These are phyloP conservation scores for Salvia splendens DNA, from an alignment of 257 asterid genomes.

Conservation along the genomic window DNA sequence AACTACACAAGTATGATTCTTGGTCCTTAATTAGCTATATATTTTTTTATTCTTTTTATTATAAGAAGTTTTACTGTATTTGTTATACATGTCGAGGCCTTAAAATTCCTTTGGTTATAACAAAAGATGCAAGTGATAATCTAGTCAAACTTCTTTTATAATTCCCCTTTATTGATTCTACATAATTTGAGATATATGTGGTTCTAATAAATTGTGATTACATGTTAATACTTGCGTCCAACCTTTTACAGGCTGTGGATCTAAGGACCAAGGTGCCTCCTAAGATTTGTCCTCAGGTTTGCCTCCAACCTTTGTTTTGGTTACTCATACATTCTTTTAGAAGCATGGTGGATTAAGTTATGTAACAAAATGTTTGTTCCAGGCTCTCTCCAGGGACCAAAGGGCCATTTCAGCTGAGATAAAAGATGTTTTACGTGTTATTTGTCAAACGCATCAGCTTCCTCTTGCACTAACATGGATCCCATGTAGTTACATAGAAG, in stretches of 20 bases:
- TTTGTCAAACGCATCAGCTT: constrained; percentile 66
- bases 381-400: constrained; percentile 60
- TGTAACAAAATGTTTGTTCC: constrained; percentile 30
- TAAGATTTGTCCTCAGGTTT: constrained; percentile 53
- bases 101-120: no score
- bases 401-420: constrained; percentile 65
- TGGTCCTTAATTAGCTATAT: no score
- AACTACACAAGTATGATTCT: no score
- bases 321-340: neutral
- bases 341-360: constrained; percentile 10
- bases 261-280: constrained; percentile 57
- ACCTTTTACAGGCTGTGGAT: constrained; percentile 62
- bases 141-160: no score
- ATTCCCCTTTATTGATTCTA: neutral
- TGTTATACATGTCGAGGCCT: no score
- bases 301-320: constrained; percentile 19
- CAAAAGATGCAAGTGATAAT: no score
- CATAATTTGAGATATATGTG: neutral
- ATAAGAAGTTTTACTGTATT: no score
- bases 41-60: no score
- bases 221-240: constrained; percentile 21
- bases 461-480: constrained; percentile 89
- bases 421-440: constrained; percentile 58
- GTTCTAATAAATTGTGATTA: neutral
- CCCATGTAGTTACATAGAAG: constrained; percentile 50